phyloP scores from a whole-genome alignment of 1,139 yeast genomes.

The Candida sp. region DNA sequence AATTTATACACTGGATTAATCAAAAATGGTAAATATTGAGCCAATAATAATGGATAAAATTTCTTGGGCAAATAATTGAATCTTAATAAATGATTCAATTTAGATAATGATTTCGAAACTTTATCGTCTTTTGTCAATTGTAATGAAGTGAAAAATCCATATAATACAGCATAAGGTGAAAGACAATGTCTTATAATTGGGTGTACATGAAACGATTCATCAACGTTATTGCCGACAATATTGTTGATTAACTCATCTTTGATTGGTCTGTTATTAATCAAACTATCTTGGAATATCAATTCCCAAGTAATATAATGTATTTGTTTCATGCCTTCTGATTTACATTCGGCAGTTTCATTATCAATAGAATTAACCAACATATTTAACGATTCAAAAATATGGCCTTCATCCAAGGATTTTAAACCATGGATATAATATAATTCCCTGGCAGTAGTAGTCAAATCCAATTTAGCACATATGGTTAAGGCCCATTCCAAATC shows the following conservation, averaged over 20 bases:
- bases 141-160: constrained; percentile 41
- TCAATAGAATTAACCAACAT: constrained; percentile 69
- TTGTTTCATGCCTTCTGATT: constrained; percentile 31
- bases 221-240: constrained; percentile 40
- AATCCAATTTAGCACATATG: constrained; percentile 41
- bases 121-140: constrained; percentile 16
- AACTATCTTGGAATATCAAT: constrained; percentile 55
- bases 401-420: constrained; percentile 38
- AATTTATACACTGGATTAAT: constrained; percentile 19
- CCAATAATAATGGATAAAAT: constrained; percentile 48
- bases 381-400: constrained; percentile 59
- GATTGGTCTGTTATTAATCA: constrained; percentile 50
- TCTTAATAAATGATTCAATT: constrained; percentile 51
- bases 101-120: constrained; percentile 20
- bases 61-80: constrained; percentile 66
- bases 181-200: constrained; percentile 64
- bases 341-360: constrained; percentile 31
- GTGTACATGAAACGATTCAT: constrained; percentile 35
- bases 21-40: constrained; percentile 47
- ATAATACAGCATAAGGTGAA: constrained; percentile 70
- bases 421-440: constrained; percentile 42
- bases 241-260: constrained; percentile 55
- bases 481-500: constrained; percentile 81
- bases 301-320: constrained; percentile 45
- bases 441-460: constrained; percentile 52